Evolutionary conservation across 306 rosid genomes (phyloP), one percentile per base, ranked within the genome.

Genomic region (Quercus suber): DNA sequence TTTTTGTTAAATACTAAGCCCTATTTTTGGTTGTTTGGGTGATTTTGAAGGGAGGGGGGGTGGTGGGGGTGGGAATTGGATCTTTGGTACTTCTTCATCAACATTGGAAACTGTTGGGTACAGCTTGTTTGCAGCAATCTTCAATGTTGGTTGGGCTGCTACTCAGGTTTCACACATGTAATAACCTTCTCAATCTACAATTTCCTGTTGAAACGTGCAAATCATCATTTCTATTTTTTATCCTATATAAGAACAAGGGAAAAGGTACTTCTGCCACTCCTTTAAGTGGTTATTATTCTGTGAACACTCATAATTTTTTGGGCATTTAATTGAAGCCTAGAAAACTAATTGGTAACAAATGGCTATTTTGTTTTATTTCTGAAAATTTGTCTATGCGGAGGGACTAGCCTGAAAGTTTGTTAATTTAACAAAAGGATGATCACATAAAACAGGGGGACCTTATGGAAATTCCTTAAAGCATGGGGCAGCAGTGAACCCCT

Each of bases 101-200:
- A 71, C 82, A 35, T 81, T 91, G 74, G 83, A 74, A 91, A 94
- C 97, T 76, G 84, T 90, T 82, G 93, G 95, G 81, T 94, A 94
- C 86, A 92, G 97, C 74, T 35, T 86, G 43, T 92, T 94, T 87
- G 99, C 99, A 6, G 97, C 97, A 70, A 91, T 94, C 82, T 94
- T 92, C 82, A 94, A 94, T 69, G 71, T 94, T 19, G 99, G 99
- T 63, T 94, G 99, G 99, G 99, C 97, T 82, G 97, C 97, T 69
- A 89, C 97, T 77, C 97, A 94, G 88, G 99, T 95, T 80, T 89
- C 97, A 5, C 99, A 95, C 90, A 92, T 95, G 99, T 95, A 88
- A 86, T 89, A 57, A 78, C 84, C 78, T 84, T 28, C 37, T 61
- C 33, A 31, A 72, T 69, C 73, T 78, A 23, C 33, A 82, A 18